Evolutionary conservation across 169 alveolate genomes (phyloP), one percentile per base, ranked within the genome.

Genomic region (Eimeria acervulina): DNA sequence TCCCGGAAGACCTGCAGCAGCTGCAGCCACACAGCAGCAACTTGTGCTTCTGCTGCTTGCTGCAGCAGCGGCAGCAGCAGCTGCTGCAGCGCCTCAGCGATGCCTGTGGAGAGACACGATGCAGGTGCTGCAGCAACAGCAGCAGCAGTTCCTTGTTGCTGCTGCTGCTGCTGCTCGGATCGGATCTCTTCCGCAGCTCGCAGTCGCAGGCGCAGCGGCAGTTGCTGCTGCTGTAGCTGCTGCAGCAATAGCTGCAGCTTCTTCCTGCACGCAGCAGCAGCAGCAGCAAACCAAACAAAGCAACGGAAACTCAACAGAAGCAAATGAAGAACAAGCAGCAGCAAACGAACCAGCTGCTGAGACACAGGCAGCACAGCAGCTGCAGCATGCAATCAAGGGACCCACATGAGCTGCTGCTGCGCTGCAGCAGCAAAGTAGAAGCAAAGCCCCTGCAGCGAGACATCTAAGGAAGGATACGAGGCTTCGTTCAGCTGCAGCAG

Each of bases 351-450:
- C n/a, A 23, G 42, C 42, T 10, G 13, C 80, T 10, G n/a, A 19
- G 80, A 1, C 33, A 63, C 17, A 3, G 74, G 74, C 38, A n/a
- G 74, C 74, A 21, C 68, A 13, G 68, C 68, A 13, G 68, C 68
- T 59, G 68, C 68, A 17, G 68, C 68, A 51, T 31, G 44, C 80
- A 68, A n/a, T 0, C 19, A 21, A n/a, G 42, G 19, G 55, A 31
- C 87, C 15, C 59, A 76, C 87, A 76, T 76, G 87, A 76, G 87
- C 15, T 40, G 87, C 87, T 76, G 87, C 87, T 76, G 87, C 59
- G 87, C 87, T 76, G 87, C 51, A 38, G 87, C 51, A 40, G 87
- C 87, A 40, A 76, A 76, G n/a, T n/a, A 61, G 87, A 55, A 76
- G 87, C 87, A 38, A 12, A 76, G 28, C 19, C 61, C 59, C 28